A percentile compares a stretch with the other conserved stretches of the same genome.
Evolutionary conservation across 352 stramenopile genomes (phyloP).

Genomic region (Pythium aristosporum): DNA sequence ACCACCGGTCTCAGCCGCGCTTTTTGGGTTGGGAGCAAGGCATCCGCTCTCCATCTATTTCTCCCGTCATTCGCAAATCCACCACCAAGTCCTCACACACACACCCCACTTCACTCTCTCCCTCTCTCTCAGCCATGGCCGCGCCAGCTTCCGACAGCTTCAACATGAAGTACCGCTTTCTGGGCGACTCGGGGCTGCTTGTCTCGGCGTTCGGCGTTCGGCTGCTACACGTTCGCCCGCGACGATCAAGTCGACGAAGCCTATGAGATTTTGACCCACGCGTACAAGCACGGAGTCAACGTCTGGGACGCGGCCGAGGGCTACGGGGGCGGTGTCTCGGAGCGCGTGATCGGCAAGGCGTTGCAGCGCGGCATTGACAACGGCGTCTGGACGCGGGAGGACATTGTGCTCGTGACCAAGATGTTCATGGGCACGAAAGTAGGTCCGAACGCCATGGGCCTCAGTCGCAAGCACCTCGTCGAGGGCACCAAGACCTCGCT

Average conservation of each 20-base stretch:
- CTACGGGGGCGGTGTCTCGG: conserved; percentile 34
- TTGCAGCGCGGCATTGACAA: conserved; percentile 32
- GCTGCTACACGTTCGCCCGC: conserved; percentile 15
- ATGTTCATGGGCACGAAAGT: conserved; percentile 38
- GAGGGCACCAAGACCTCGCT: conserved; percentile 52
- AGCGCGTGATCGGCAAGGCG: conserved; percentile 34
- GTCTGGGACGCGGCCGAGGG: conserved; percentile 54
- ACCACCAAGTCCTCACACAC: too few species aligned
- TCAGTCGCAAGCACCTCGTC: conserved; percentile 50
- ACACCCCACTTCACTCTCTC: too few species aligned
- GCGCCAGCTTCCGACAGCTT: conserved; percentile 7
- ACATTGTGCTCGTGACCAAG: conserved; percentile 65
- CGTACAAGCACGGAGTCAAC: conserved; percentile 42
- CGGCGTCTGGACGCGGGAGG: conserved; percentile 35
- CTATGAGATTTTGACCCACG: too few species aligned
- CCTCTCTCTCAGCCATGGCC: too few species aligned
- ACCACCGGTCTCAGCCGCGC: too few species aligned
- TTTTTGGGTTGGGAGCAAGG: too few species aligned
- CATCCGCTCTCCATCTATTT: too few species aligned
- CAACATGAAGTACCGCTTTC: conserved; percentile 28
- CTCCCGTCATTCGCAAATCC: too few species aligned
- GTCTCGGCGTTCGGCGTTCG: conserved; percentile 22
- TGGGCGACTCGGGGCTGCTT: conserved; percentile 27
- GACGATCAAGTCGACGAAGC: neutral
- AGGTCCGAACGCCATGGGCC: conserved; percentile 27